These are phyloP conservation scores for Sphaerobolus stellatus DNA, from an alignment of 1,284 basidiomycete genomes.

Conservation along the genomic window DNA sequence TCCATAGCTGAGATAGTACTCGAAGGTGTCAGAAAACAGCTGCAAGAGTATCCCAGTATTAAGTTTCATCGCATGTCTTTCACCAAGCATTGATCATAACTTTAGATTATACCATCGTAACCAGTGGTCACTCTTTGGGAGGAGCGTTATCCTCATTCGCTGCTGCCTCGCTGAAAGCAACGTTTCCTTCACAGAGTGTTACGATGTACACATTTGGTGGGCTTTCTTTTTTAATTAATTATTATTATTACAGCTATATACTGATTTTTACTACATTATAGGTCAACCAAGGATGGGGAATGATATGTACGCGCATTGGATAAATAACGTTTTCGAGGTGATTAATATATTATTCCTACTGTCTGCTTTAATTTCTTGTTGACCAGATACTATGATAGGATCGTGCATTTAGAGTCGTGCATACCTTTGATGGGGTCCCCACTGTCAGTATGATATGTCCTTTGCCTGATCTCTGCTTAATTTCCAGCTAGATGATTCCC, in stretches of 20 bases:
- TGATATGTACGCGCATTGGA: constrained; percentile 40
- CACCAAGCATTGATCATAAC: neutral
- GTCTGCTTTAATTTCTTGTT: neutral
- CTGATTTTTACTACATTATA: constrained; percentile 27
- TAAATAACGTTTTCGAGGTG: constrained; percentile 39
- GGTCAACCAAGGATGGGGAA: constrained; percentile 51
- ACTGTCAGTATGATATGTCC: neutral
- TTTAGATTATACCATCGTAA: constrained; percentile 37
- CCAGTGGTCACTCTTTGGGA: constrained; percentile 50
- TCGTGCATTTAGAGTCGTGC: neutral
- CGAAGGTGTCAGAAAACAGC: constrained; percentile 31
- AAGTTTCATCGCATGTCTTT: neutral
- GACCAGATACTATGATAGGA: neutral
- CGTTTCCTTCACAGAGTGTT: constrained; percentile 38
- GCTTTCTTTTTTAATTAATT: neutral
- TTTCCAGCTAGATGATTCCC: no score
- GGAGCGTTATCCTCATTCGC: constrained; percentile 46
- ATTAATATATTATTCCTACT: constrained; percentile 28
- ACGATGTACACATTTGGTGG: constrained; percentile 6
- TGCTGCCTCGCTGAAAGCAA: constrained; percentile 39
- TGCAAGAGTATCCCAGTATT: constrained; percentile 29
- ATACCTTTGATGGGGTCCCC: constrained; percentile 1
- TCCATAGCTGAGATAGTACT: constrained; percentile 39
- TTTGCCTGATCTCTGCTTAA: no score
- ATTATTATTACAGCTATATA: constrained; percentile 37